Evolutionary conservation across 2,329 filamentous ascomycete species (phyloP), one percentile per base, ranked within the genome.

Genomic region (Fusarium sarcochroum): DNA sequence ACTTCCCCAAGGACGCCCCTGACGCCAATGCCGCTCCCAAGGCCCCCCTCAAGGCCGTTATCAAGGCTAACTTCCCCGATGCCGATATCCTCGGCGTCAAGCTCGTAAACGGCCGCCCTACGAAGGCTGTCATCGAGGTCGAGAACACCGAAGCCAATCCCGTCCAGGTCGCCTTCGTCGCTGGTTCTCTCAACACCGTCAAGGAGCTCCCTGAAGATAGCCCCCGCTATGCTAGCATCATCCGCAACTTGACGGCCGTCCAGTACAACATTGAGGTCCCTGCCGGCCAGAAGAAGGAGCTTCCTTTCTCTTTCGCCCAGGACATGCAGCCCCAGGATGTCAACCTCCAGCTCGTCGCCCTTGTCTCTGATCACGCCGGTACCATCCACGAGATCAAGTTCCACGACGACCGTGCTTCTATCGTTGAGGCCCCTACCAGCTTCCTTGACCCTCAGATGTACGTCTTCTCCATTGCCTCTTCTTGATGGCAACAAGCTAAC

Each of bases 361-460:
- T 98, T 54, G 79, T 98, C 71, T 86, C 86, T 76, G 89, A 91
- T 78, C 79, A 81, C 66, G 87, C 89, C 72, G 90, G 90, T 72
- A 83, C 85, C 60, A 82, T 94, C 76, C 94, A 91, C 85, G 93
- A 94, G 73, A 79, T 97, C 52, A 84, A 89, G 66, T 92, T 92
- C 59, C 94, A 92, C 85, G 93, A 95, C 79, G 91, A 91, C 77
- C 91, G 91, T 49, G 93, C 97, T 70, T 90, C 88, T 78, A 88
- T 99, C 68, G 94, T 98, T 50, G 95, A 98, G 82, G 90, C 94
- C 4, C 93, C 95, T 56, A 93, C 92, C 68, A 97, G 91, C 86
- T 89, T 98, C 81, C 91, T 98, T 69, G 95, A 98, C 78, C 95
- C 94, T 65, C 94, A 98, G 82, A 94, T 98, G 95, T 98, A 86